phyloP scores from a whole-genome alignment of 352 stramenopile species.

The Phytophthora vignae region DNA sequence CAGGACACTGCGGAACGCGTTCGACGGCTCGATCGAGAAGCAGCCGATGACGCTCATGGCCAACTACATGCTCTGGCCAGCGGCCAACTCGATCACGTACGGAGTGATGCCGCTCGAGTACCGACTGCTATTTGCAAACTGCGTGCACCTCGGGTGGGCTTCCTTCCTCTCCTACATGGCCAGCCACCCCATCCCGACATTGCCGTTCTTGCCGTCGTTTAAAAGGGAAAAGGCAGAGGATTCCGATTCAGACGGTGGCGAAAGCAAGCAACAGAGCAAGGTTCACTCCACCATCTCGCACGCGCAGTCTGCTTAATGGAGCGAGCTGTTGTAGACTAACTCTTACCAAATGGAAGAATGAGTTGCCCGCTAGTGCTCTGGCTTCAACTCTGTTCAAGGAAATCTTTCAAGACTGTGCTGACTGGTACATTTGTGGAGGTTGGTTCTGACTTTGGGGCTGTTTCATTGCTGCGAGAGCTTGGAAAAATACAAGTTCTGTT shows the following conservation, averaged over 20 bases:
- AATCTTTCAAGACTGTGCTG: background rate
- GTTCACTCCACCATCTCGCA: slow-evolving; percentile 3
- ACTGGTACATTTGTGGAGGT: too few relatives aligned
- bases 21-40: slow-evolving; percentile 39
- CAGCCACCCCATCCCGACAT: slow-evolving; percentile 19
- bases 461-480: too few relatives aligned
- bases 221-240: background rate
- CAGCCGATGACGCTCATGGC: slow-evolving; percentile 31
- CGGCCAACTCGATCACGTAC: slow-evolving; percentile 47
- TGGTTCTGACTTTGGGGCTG: too few relatives aligned
- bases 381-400: background rate
- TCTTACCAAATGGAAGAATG: background rate
- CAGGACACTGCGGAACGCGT: slow-evolving; percentile 22
- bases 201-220: slow-evolving; percentile 18
- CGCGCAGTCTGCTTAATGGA: slow-evolving; percentile 1
- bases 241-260: background rate
- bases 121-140: slow-evolving; percentile 42
- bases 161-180: slow-evolving; percentile 46
- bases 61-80: slow-evolving; percentile 48
- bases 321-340: background rate
- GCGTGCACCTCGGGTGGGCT: slow-evolving; percentile 43
- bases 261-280: slow-evolving; percentile 8
- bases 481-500: too few relatives aligned
- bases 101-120: slow-evolving; percentile 42
- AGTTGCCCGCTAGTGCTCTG: background rate